Evolutionary conservation across 306 rosid species (phyloP), one percentile per base, ranked within the genome.

Genomic region (Vachellia pachyceras): DNA sequence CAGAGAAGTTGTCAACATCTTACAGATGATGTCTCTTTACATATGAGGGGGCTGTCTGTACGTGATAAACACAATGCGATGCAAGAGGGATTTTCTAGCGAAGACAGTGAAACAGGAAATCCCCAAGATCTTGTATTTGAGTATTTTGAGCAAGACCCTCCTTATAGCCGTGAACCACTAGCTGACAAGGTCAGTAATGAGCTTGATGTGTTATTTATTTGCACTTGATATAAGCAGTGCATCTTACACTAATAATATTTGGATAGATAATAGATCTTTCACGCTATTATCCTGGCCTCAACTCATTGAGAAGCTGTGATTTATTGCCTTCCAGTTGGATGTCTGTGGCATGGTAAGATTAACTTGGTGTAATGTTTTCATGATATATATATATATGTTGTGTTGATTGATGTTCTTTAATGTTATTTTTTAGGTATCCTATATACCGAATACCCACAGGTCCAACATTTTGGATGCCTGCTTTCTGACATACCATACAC

Each of bases 371-470:
- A 36, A 55, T 72, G 55, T 37, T 76, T 14, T 58, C 50, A 40
- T 49, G n/a, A 46, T n/a, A n/a, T n/a, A n/a, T n/a, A 1, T 20
- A n/a, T 52, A 0, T 7, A 46, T 46, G 12, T 69, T 75, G 23
- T 82, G 70, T 18, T 29, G 42, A 66, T 69, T 89, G 64, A 86
- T 78, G 25, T 69, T 64, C 18, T 79, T 65, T 71, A 37, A 69
- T 87, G 83, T 77, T 60, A 76, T 50, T 50, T 76, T 81, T 81
- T 82, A 95, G 98, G 98, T 95, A 95, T 87, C 97, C 98, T 57
- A 92, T 92, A 63, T 95, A 95, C 87, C 90, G 97, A 78, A 95
- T 95, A 79, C 98, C 98, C 50, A 86, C 85, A 0, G 98, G 98
- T 74, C 92, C 94, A 75, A 92, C 97, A 6, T 88, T 83, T 77